Base-by-base conservation (phyloP, 805 yeast genomes). In the Teunomyces pallodes region DNA sequence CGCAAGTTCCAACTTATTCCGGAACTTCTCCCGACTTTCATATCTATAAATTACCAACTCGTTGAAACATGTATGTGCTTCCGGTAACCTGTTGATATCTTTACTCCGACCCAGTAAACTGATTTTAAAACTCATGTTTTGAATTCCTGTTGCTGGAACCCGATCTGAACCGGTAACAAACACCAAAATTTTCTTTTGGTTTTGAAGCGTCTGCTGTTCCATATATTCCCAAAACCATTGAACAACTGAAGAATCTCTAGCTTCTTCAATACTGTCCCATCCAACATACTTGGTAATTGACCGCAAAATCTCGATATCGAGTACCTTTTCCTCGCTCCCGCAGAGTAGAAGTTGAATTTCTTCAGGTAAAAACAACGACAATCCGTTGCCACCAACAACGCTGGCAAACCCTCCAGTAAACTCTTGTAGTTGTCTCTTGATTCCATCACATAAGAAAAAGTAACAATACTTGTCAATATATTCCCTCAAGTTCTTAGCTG, bases 1-100 rank as follows among this genome's bases (percentile, higher is more conserved):
- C 0, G 97, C 96, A 53, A 75, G 60, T n/a, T 69, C 61, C 49
- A 92, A 64, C 64, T 88, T 91, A 1, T 60, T 46, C 39, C 68
- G 63, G 46, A 94, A 68, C 52, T 79, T 81, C n/a, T 76, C 80
- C 50, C 72, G 70, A 5, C 79, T 61, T 10, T 66, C 55, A 63
- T 92, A 92, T 32, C 82, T 82, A 64, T 82, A 86, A 5, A 94
- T 55, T 47, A 92, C 86, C 20, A 92, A 62, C 69, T 92, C 96
- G 61, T 92, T 94, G 71, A 94, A 92, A 58, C 99, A 92, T 0
- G 98, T 94, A 61, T 92, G 98, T 0, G 97, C 90, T 12, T 86
- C 70, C 0, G 98, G 98, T 13, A 91, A 67, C 42, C 85, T 70
- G 1, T 77, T 72, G 32, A 70, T 62, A 29, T 71, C 74, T 1